Evolutionary conservation across 495 filamentous ascomycete genomes (phyloP).

Genomic region (Lindgomyces ingoldianus): DNA sequence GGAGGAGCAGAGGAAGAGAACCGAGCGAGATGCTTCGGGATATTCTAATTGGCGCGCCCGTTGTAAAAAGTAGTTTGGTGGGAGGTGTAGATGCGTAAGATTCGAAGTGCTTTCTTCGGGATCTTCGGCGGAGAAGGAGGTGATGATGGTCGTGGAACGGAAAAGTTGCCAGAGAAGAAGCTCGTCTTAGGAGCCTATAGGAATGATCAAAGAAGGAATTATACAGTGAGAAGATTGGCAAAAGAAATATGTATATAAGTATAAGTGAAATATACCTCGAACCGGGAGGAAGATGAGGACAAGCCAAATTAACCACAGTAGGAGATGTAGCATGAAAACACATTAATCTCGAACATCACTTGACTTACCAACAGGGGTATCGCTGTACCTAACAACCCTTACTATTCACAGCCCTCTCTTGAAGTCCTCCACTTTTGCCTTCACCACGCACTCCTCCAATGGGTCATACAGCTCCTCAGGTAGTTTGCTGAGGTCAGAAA

Average conservation of each 20-base stretch:
- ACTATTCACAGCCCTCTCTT: slow-evolving; percentile 51
- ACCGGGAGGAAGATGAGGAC: background rate
- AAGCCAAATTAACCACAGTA: background rate
- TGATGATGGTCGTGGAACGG: slow-evolving; percentile 35
- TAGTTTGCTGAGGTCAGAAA: slow-evolving; percentile 20
- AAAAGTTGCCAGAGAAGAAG: slow-evolving; percentile 51
- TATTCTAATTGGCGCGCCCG: slow-evolving; percentile 54
- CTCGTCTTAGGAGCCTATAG: slow-evolving; percentile 57
- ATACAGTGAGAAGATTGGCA: background rate
- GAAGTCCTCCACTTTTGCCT: slow-evolving; percentile 38
- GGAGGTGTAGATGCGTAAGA: slow-evolving; percentile 55
- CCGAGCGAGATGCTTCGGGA: slow-evolving; percentile 56
- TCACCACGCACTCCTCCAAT: slow-evolving; percentile 23
- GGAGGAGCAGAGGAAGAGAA: slow-evolving; percentile 51
- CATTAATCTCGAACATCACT: too few relatives aligned
- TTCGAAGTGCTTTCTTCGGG: slow-evolving; percentile 35
- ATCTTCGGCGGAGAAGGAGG: slow-evolving; percentile 28
- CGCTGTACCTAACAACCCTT: slow-evolving; percentile 53
- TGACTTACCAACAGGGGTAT: slow-evolving; percentile 48
- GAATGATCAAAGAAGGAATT: background rate
- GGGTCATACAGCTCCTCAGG: slow-evolving; percentile 35
- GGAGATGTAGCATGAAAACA: too few relatives aligned
- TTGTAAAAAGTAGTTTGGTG: slow-evolving; percentile 53
- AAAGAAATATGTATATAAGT: background rate
- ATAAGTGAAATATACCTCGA: too few relatives aligned